phyloP scores from a whole-genome alignment of 2,329 filamentous ascomycete species.

The Sclerotinia minor region DNA sequence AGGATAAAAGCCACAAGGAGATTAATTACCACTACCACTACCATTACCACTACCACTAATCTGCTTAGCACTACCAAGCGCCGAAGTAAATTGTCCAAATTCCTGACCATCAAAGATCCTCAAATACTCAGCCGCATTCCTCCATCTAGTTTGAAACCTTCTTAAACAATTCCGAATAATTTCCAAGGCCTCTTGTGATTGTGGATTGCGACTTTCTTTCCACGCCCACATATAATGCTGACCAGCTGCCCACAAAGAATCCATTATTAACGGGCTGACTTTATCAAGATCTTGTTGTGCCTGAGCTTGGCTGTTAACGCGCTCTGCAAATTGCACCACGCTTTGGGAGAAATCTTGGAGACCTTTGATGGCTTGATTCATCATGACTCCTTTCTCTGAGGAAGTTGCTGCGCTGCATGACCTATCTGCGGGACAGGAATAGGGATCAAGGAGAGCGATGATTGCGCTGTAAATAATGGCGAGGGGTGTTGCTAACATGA shows the following conservation, averaged over 20 bases:
- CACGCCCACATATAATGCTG: constrained; percentile 45
- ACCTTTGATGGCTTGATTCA: constrained; percentile 42
- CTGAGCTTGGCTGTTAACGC: constrained; percentile 34
- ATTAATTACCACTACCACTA: constrained; percentile 21
- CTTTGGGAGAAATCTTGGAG: constrained; percentile 40
- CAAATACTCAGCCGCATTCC: constrained; percentile 44
- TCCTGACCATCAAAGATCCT: constrained; percentile 44
- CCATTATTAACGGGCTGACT: constrained; percentile 44
- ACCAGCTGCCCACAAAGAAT: constrained; percentile 44
- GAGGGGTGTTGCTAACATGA: constrained; percentile 35
- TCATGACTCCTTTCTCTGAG: constrained; percentile 40
- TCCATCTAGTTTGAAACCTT: constrained; percentile 42
- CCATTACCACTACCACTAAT: constrained; percentile 28
- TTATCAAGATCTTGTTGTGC: constrained; percentile 36
- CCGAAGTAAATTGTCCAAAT: constrained; percentile 42
- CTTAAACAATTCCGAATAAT: constrained; percentile 40
- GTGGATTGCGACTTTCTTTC: constrained; percentile 43
- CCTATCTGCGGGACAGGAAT: constrained; percentile 40
- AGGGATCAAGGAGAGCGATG: constrained; percentile 44
- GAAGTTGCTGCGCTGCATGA: constrained; percentile 17
- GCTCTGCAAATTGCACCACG: constrained; percentile 40
- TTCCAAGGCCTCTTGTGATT: constrained; percentile 39
- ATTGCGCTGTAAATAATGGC: constrained; percentile 38
- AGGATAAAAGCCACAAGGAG: background rate
- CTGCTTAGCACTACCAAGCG: constrained; percentile 31